Evolutionary conservation across 1,284 basidiomycete species (phyloP).

Genomic region (Wallemia ichthyophaga): DNA sequence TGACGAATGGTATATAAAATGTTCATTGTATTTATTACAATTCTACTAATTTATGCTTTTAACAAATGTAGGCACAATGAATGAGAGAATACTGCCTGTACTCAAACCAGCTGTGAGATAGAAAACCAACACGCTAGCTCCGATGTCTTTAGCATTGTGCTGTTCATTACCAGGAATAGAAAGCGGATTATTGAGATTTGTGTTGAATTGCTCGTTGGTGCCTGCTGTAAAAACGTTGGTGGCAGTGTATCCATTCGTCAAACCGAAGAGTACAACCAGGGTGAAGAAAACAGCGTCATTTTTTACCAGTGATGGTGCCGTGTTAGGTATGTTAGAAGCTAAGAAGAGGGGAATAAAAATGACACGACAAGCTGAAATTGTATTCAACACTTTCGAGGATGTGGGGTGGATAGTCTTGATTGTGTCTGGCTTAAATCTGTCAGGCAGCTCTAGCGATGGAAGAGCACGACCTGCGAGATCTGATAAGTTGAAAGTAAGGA

Average conservation of each 20-base stretch:
- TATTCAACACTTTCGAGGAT: background rate
- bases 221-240: background rate
- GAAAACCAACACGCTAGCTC: background rate
- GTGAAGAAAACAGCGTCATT: background rate
- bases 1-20: background rate
- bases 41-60: background rate
- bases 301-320: background rate
- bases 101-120: background rate
- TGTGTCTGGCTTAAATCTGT: background rate
- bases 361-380: background rate
- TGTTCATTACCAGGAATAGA: background rate
- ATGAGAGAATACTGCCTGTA: background rate
- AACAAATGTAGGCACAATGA: background rate
- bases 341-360: slow-evolving; percentile 1
- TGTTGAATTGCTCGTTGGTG: background rate
- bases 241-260: background rate
- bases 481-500: background rate
- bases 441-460: background rate
- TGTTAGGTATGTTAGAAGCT: background rate
- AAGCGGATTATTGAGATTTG: background rate
- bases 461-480: background rate
- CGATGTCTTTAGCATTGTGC: background rate
- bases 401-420: background rate
- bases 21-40: background rate
- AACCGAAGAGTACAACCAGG: background rate